phyloP scores from a whole-genome alignment of 768 basidiomycete species.

The Rhodotorula toruloides region DNA sequence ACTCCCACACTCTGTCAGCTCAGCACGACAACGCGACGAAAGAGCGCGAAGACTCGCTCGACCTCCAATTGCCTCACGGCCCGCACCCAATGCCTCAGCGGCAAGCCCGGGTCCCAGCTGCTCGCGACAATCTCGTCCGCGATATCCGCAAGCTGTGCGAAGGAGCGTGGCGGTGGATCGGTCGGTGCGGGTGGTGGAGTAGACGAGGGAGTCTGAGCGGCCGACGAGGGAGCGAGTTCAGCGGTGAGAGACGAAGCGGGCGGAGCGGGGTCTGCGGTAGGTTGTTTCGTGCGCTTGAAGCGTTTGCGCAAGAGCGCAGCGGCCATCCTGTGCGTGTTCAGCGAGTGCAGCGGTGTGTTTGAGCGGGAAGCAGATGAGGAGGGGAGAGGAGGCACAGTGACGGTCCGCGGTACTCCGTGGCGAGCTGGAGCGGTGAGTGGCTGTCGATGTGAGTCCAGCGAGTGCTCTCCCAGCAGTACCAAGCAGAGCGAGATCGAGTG shows the following conservation, averaged over 20 bases:
- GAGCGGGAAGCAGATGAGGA: background rate
- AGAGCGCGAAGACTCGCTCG: conserved; percentile 10
- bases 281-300: background rate
- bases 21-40: fast-evolving
- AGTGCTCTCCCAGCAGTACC: too few species aligned
- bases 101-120: background rate
- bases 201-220: background rate
- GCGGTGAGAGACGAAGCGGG: background rate
- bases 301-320: background rate
- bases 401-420: too few species aligned
- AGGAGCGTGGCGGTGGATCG: background rate
- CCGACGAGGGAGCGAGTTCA: background rate
- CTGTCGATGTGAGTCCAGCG: too few species aligned
- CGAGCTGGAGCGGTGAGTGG: too few species aligned
- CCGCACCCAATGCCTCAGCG: background rate
- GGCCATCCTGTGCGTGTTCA: background rate
- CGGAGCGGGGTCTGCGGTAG: background rate
- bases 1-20: background rate
- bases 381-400: background rate
- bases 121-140: conserved; percentile 12
- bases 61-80: background rate
- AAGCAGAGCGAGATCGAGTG: too few species aligned
- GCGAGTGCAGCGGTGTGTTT: background rate
- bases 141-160: conserved; percentile 20
- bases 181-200: background rate